Conservation (phyloP, 2,329 filamentous ascomycete genomes). For the Hysterium pulicare region DNA sequence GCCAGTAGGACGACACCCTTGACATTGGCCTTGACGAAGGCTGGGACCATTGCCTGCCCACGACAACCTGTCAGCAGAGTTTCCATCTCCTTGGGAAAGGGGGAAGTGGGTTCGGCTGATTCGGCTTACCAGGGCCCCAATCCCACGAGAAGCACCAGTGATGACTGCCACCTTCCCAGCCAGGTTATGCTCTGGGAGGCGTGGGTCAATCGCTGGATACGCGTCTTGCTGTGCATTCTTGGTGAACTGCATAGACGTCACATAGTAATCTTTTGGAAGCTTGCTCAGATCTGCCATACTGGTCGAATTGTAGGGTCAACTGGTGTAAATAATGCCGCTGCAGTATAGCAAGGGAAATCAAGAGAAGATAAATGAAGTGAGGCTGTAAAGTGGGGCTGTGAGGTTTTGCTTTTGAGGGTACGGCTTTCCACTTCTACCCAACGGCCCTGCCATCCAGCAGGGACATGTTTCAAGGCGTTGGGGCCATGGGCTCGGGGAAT, state of each 20-base stretch:
- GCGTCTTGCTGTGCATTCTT: slow-evolving; percentile 32
- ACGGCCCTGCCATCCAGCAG: too few relatives aligned
- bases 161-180: slow-evolving; percentile 39
- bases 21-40: slow-evolving; percentile 35
- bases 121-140: slow-evolving; percentile 28
- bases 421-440: too few relatives aligned
- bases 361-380: too few relatives aligned
- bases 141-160: slow-evolving; percentile 42
- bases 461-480: too few relatives aligned
- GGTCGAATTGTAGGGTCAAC: not conserved
- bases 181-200: slow-evolving; percentile 26
- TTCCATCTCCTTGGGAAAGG: not conserved
- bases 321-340: too few relatives aligned
- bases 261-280: slow-evolving; percentile 16
- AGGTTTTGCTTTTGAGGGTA: too few relatives aligned
- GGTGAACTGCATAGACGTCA: slow-evolving; percentile 29
- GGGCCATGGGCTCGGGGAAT: too few relatives aligned
- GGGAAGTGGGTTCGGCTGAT: too few relatives aligned
- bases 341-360: too few relatives aligned
- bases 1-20: slow-evolving; percentile 37
- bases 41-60: slow-evolving; percentile 25
- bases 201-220: slow-evolving; percentile 42
- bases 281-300: slow-evolving; percentile 11
- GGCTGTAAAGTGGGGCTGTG: too few relatives aligned
- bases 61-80: not conserved